These are phyloP conservation scores for Skeletonema marinoi DNA, from an alignment of 108 stramenopile species.

Conservation along the genomic window DNA sequence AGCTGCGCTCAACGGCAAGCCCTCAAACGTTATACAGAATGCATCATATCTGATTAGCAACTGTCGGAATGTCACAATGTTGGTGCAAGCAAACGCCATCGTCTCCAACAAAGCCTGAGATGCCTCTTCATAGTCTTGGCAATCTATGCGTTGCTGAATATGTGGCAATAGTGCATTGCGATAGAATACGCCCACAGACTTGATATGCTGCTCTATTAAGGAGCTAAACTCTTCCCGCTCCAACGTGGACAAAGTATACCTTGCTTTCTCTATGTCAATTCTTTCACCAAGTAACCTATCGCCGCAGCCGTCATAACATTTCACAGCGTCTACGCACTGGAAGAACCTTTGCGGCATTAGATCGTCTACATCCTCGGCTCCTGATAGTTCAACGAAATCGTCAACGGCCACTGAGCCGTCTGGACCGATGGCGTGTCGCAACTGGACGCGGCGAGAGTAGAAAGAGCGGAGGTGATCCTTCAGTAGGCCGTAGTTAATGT, in stretches of 20 bases:
- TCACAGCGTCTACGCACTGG: conserved; percentile 1
- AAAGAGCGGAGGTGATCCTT: conserved; percentile 23
- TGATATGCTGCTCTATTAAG: conserved; percentile 6
- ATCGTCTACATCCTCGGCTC: background rate
- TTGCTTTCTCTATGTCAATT: conserved; percentile 26
- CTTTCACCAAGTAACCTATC: background rate
- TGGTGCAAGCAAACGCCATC: conserved; percentile 39
- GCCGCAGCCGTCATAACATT: background rate
- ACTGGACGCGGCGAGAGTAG: conserved; percentile 21
- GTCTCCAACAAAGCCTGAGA: conserved; percentile 27
- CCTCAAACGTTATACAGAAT: conserved; percentile 33
- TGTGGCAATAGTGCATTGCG: background rate
- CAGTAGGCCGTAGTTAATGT: conserved; percentile 31
- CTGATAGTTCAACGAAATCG: background rate
- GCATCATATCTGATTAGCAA: conserved; percentile 45
- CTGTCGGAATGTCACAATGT: conserved; percentile 35
- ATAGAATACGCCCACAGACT: conserved; percentile 17
- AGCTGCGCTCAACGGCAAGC: conserved; percentile 20
- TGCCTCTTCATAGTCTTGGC: conserved; percentile 11
- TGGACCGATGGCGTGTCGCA: background rate
- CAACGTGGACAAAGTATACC: conserved; percentile 1
- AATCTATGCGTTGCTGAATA: conserved; percentile 11
- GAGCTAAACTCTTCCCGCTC: conserved; percentile 25
- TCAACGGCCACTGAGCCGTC: background rate
- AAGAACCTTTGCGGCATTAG: conserved; percentile 12